These are phyloP conservation scores for Waltergamsia citrina DNA, from an alignment of 2,329 filamentous ascomycete species.

Conservation along the genomic window DNA sequence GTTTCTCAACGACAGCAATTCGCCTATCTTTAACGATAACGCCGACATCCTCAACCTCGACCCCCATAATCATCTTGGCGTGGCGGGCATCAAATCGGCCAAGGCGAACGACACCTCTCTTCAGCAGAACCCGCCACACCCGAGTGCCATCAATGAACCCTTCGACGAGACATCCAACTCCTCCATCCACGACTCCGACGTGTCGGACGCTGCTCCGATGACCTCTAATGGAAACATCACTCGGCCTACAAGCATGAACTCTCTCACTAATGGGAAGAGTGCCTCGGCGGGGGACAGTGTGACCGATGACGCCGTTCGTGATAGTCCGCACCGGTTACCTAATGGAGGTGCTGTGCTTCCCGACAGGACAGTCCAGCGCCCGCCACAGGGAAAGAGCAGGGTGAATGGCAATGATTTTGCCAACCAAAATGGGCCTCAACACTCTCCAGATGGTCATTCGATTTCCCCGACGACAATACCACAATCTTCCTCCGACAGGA, in stretches of 20 bases:
- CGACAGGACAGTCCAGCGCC: slow-evolving; percentile 17
- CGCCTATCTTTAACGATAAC: slow-evolving; percentile 29
- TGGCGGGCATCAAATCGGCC: slow-evolving; percentile 18
- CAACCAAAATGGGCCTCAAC: not conserved
- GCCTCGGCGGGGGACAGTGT: slow-evolving; percentile 20
- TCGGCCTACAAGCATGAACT: slow-evolving; percentile 45
- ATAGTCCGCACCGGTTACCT: slow-evolving; percentile 5
- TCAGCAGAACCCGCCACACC: slow-evolving; percentile 14
- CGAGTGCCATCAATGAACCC: slow-evolving; percentile 38
- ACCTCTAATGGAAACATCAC: slow-evolving; percentile 30
- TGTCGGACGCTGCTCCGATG: slow-evolving; percentile 32
- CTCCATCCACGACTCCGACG: slow-evolving; percentile 42
- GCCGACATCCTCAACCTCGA: slow-evolving; percentile 34
- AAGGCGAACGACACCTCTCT: not conserved
- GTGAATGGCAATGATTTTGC: slow-evolving; percentile 9
- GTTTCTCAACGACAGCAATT: slow-evolving; percentile 36
- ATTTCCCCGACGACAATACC: slow-evolving; percentile 3
- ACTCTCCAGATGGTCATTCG: no score
- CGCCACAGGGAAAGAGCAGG: slow-evolving; percentile 6
- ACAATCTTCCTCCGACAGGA: not conserved
- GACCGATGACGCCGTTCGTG: slow-evolving; percentile 5
- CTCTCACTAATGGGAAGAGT: slow-evolving; percentile 46
- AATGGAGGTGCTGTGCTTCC: slow-evolving; percentile 17
- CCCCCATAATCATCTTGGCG: slow-evolving; percentile 25
- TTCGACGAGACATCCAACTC: slow-evolving; percentile 45